phyloP scores from a whole-genome alignment of 352 stramenopile species.

The Phytophthora pini region DNA sequence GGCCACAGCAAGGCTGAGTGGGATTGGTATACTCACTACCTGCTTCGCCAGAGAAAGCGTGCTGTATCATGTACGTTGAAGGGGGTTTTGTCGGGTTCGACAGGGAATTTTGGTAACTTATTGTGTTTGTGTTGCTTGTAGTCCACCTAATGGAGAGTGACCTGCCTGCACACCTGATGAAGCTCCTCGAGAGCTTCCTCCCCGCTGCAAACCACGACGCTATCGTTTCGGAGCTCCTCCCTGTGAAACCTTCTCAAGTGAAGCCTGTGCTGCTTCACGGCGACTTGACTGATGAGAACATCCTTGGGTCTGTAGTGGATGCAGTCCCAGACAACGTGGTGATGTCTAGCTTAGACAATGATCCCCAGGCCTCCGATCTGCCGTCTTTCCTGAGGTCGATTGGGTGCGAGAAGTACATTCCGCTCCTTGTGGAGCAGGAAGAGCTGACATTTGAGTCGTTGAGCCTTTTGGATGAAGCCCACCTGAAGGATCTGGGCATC shows the following conservation, averaged over 20 bases:
- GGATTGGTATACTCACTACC: constrained; percentile 86
- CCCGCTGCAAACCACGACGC: constrained; percentile 33
- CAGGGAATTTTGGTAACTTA: constrained; percentile 4
- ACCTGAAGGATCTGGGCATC: constrained; percentile 66
- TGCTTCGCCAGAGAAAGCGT: constrained; percentile 69
- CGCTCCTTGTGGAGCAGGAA: constrained; percentile 61
- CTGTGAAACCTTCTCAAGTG: constrained; percentile 22
- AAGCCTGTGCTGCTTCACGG: constrained; percentile 78
- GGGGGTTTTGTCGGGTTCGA: background rate
- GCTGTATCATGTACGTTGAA: constrained; percentile 70
- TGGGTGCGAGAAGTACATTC: constrained; percentile 62
- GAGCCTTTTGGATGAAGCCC: constrained; percentile 46
- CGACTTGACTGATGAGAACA: constrained; percentile 88
- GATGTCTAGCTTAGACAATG: constrained; percentile 13
- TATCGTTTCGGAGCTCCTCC: constrained; percentile 52
- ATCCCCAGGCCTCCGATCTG: constrained; percentile 26
- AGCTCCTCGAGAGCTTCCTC: constrained; percentile 67
- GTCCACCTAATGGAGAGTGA: constrained; percentile 64
- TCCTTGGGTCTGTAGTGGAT: constrained; percentile 55
- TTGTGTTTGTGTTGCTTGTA: constrained; percentile 32
- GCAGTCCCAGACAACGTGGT: constrained; percentile 5
- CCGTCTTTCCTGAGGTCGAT: constrained; percentile 45
- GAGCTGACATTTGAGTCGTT: constrained; percentile 64
- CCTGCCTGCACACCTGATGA: constrained; percentile 67
- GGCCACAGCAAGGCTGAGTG: constrained; percentile 71